These are phyloP conservation scores for Fragilaria radians DNA, from an alignment of 108 stramenopile genomes.

Conservation along the genomic window DNA sequence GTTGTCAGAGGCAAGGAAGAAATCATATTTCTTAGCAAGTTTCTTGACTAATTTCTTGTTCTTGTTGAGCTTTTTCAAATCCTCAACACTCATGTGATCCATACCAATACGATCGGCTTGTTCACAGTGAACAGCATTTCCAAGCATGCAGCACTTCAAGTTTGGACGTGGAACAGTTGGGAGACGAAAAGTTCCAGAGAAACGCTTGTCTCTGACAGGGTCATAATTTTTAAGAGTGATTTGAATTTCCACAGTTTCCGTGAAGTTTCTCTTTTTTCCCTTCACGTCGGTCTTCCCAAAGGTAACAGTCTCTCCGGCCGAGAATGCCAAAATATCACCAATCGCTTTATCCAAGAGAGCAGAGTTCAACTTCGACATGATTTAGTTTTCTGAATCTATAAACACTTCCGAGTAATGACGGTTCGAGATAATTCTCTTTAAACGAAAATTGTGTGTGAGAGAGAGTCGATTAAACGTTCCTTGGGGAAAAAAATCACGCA, in stretches of 20 bases:
- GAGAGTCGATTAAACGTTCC: too few relatives aligned
- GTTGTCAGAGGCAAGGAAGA: conserved; percentile 98
- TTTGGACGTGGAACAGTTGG: conserved; percentile 91
- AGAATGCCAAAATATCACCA: conserved; percentile 39
- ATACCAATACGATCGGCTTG: conserved; percentile 97
- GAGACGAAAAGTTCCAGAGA: conserved; percentile 99
- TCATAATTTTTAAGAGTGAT: conserved; percentile 99
- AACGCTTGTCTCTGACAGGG: conserved; percentile 99
- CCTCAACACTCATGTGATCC: conserved; percentile 96
- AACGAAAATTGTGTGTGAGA: too few relatives aligned
- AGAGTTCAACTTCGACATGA: conserved; percentile 85
- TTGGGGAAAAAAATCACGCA: too few relatives aligned
- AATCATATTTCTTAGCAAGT: conserved; percentile 99
- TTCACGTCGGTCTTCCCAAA: conserved; percentile 52
- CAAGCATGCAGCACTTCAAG: conserved; percentile 98
- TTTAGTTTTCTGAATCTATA: conserved; percentile 10
- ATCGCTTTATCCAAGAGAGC: conserved; percentile 70
- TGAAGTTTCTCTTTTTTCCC: conserved; percentile 99
- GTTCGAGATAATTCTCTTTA: conserved; percentile 43
- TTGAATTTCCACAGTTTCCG: conserved; percentile 96
- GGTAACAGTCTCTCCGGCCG: conserved; percentile 35
- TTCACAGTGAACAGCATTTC: conserved; percentile 98
- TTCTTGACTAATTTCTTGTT: conserved; percentile 99
- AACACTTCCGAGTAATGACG: conserved; percentile 58
- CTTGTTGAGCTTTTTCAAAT: conserved; percentile 99